A percentile compares a stretch with the other conserved stretches of the same genome.
These are phyloP conservation scores for Trichophaea hybrida DNA, from an alignment of 2,329 filamentous ascomycete species.

Conservation along the genomic window DNA sequence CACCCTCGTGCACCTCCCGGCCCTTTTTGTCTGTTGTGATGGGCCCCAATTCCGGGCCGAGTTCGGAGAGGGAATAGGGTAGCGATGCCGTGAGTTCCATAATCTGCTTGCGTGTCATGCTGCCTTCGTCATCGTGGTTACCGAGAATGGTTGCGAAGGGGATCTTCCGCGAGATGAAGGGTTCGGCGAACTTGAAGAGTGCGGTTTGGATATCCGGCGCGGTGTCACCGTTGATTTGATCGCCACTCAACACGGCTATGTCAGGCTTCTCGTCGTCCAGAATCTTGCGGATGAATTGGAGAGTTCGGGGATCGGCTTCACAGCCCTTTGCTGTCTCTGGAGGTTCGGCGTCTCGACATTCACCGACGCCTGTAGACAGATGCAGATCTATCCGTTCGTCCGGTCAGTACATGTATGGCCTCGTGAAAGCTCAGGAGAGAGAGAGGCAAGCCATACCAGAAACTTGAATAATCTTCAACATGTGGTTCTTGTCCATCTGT, in stretches of 20 bases:
- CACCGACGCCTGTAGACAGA: conserved; percentile 74
- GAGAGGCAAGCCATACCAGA: conserved; percentile 34
- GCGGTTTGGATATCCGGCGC: conserved; percentile 81
- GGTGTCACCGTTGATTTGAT: conserved; percentile 90
- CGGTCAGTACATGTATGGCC: background rate
- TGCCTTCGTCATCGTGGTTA: conserved; percentile 90
- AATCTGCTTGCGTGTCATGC: conserved; percentile 58
- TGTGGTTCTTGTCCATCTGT: conserved; percentile 72
- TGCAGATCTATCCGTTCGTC: conserved; percentile 50
- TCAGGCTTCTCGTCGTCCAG: conserved; percentile 90
- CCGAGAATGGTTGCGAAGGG: conserved; percentile 92
- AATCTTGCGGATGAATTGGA: conserved; percentile 73
- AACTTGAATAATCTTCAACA: conserved; percentile 93
- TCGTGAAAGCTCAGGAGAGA: background rate
- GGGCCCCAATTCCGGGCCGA: conserved; percentile 60
- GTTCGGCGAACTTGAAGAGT: conserved; percentile 80
- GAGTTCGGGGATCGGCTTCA: conserved; percentile 77
- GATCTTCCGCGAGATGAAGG: conserved; percentile 74
- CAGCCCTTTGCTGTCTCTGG: conserved; percentile 42
- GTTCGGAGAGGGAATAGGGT: conserved; percentile 74
- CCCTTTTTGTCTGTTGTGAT: conserved; percentile 14
- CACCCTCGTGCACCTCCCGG: conserved; percentile 38
- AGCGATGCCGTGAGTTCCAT: conserved; percentile 79
- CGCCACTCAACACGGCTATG: conserved; percentile 77
- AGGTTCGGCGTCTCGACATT: conserved; percentile 75